Percentiles rank a stretch among this genome's conserved stretches.
phyloP scores from a whole-genome alignment of 306 rosid genomes.

The Pachyrhizus erosus region DNA sequence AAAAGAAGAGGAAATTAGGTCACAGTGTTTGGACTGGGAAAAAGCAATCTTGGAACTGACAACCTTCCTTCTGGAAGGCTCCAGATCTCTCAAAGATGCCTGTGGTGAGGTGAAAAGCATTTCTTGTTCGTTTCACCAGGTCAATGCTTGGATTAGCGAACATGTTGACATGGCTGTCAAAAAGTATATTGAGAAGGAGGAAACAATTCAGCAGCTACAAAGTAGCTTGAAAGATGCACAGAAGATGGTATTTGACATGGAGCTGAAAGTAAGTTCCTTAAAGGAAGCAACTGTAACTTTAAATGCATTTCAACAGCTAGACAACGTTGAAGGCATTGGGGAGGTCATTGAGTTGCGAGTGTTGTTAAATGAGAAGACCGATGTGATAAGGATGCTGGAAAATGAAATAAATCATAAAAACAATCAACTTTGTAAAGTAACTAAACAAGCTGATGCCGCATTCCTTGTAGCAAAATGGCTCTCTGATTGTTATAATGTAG shows the following conservation, averaged over 20 bases:
- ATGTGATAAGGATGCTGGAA: conserved; percentile 52
- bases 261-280: conserved; percentile 72
- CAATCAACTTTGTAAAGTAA: conserved; percentile 57
- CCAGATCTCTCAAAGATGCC: conserved; percentile 86
- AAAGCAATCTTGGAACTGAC: conserved; percentile 81
- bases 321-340: conserved; percentile 45
- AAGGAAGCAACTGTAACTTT: conserved; percentile 79
- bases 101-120: conserved; percentile 77
- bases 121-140: conserved; percentile 73
- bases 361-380: conserved; percentile 58
- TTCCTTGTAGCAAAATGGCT: conserved; percentile 66
- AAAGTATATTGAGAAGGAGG: conserved; percentile 81
- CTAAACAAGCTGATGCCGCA: conserved; percentile 61
- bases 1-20: conserved; percentile 73
- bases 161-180: conserved; percentile 76
- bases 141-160: conserved; percentile 63
- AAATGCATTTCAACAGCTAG: conserved; percentile 61
- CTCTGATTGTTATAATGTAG: conserved; percentile 50
- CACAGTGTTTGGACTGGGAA: conserved; percentile 77
- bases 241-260: conserved; percentile 71
- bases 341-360: conserved; percentile 52
- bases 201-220: conserved; percentile 71
- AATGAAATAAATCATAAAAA: conserved; percentile 52
- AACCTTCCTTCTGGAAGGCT: conserved; percentile 84
- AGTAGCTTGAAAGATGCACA: conserved; percentile 86